These are phyloP conservation scores for Wilcoxina mikolae DNA, from an alignment of 495 filamentous ascomycete genomes.

Conservation along the genomic window DNA sequence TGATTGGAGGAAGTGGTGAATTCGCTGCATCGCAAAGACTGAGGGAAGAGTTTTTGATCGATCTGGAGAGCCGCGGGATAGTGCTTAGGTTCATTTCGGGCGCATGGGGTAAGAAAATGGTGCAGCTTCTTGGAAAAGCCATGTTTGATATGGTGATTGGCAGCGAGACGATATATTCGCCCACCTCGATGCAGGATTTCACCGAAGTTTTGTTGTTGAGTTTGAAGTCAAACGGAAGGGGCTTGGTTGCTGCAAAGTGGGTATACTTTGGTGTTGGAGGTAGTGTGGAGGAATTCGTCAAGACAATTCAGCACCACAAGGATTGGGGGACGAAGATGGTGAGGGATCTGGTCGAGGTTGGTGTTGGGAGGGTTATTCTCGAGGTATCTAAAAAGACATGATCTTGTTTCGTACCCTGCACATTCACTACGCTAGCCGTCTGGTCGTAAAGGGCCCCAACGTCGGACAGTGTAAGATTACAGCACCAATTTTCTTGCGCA, in stretches of 20 bases:
- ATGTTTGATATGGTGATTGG: conserved; percentile 48
- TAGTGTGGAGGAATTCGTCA: conserved; percentile 74
- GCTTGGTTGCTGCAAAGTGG: conserved; percentile 78
- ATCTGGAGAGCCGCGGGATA: conserved; percentile 43
- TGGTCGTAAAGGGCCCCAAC: too few species aligned
- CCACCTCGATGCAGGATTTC: conserved; percentile 56
- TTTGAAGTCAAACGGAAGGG: conserved; percentile 33
- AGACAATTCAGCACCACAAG: conserved; percentile 41
- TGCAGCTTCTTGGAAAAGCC: conserved; percentile 38
- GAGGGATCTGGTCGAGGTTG: conserved; percentile 41
- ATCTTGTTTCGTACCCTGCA: too few species aligned
- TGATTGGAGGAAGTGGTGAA: conserved; percentile 43
- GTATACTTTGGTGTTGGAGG: conserved; percentile 96
- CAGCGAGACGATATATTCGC: conserved; percentile 92
- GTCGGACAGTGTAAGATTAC: too few species aligned
- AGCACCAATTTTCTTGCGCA: too few species aligned
- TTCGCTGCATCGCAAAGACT: conserved; percentile 58
- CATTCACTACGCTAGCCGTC: too few species aligned
- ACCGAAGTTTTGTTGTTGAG: conserved; percentile 49
- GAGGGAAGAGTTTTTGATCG: conserved; percentile 43
- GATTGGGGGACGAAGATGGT: conserved; percentile 42
- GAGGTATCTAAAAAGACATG: conserved; percentile 11
- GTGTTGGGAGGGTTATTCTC: conserved; percentile 23
- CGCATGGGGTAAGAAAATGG: conserved; percentile 60
- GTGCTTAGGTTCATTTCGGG: conserved; percentile 64